phyloP scores from a whole-genome alignment of 139 green algal species.

The Picochlorum sp. region DNA sequence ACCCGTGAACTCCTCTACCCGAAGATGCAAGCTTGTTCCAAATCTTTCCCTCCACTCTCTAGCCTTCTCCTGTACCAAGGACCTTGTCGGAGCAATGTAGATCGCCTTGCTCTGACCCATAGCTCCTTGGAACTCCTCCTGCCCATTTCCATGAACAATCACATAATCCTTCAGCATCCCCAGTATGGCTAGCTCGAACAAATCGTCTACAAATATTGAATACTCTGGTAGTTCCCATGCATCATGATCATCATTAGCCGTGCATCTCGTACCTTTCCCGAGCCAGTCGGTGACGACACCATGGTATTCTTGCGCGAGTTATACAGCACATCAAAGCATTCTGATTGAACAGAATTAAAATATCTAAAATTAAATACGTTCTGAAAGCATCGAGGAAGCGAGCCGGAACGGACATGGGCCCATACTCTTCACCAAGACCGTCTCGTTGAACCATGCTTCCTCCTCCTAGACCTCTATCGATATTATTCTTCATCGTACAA shows the following conservation, averaged over 20 bases:
- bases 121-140: slow-evolving; percentile 4
- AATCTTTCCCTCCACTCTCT: slow-evolving; percentile 66
- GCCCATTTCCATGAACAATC: background rate
- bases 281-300: slow-evolving; percentile 70
- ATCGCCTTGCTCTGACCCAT: slow-evolving; percentile 38
- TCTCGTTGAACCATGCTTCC: too few relatives aligned
- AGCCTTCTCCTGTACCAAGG: slow-evolving; percentile 73
- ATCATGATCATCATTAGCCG: too few relatives aligned
- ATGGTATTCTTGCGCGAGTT: slow-evolving; percentile 53
- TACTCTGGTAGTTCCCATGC: too few relatives aligned
- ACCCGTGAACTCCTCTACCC: slow-evolving; percentile 58
- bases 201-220: slow-evolving; percentile 36
- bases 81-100: slow-evolving; percentile 62
- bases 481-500: too few relatives aligned
- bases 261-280: slow-evolving; percentile 54
- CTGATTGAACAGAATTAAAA: slow-evolving; percentile 90
- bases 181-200: slow-evolving; percentile 89
- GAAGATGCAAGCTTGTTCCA: slow-evolving; percentile 31
- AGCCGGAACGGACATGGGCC: too few relatives aligned
- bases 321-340: slow-evolving; percentile 67
- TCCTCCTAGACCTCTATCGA: too few relatives aligned
- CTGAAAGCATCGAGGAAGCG: too few relatives aligned
- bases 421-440: too few relatives aligned
- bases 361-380: slow-evolving; percentile 49
- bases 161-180: slow-evolving; percentile 43